phyloP scores from a whole-genome alignment of 2,329 filamentous ascomycete genomes.

The Aspergillus caelatus region DNA sequence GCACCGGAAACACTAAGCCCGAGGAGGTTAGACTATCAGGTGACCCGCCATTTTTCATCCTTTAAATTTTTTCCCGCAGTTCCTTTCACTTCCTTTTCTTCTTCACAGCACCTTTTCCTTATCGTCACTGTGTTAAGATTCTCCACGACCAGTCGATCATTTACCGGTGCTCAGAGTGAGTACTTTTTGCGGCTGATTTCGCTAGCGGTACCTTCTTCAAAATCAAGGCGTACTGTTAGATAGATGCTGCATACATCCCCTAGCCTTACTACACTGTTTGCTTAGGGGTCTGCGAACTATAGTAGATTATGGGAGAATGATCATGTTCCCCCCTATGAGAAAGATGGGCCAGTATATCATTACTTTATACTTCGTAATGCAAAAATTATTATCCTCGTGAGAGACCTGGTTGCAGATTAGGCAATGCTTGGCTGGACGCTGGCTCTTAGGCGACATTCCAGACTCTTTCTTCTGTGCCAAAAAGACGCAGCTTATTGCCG shows the following conservation, averaged over 20 bases:
- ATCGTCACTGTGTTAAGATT: slow-evolving; percentile 79
- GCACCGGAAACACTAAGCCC: slow-evolving; percentile 28
- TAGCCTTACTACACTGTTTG: background rate
- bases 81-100: slow-evolving; percentile 41
- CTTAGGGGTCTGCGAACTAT: background rate
- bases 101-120: slow-evolving; percentile 79
- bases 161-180: slow-evolving; percentile 83
- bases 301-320: background rate
- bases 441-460: slow-evolving; percentile 29
- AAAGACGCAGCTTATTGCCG: slow-evolving; percentile 62
- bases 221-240: slow-evolving; percentile 89
- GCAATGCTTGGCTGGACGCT: background rate
- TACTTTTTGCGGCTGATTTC: slow-evolving; percentile 75
- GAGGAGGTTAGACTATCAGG: slow-evolving; percentile 24
- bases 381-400: background rate
- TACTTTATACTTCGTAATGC: background rate
- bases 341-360: background rate
- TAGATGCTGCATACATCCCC: slow-evolving; percentile 82
- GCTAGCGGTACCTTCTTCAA: slow-evolving; percentile 88
- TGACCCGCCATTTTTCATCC: slow-evolving; percentile 31
- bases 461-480: slow-evolving; percentile 60
- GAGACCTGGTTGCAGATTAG: background rate
- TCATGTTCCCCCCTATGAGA: background rate
- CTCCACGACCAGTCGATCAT: slow-evolving; percentile 84
- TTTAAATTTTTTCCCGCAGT: slow-evolving; percentile 17